Conservation (phyloP, 345 rosid species). For the Populus deltoides region DNA sequence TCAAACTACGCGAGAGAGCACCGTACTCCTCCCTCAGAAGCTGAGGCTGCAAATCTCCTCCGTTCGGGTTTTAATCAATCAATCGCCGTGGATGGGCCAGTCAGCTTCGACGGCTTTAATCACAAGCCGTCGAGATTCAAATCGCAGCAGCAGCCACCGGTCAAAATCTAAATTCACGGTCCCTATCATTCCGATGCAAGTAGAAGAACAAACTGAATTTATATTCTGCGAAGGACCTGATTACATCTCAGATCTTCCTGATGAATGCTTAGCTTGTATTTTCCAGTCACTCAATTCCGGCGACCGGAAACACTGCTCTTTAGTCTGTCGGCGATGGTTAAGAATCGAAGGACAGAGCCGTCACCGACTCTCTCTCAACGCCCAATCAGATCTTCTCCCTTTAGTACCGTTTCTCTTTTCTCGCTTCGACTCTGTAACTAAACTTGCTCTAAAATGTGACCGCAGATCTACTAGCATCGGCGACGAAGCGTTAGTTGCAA, state of each 20-base stretch:
- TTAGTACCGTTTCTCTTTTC: constrained; percentile 53
- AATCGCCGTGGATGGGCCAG: constrained; percentile 64
- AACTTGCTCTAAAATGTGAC: constrained; percentile 81
- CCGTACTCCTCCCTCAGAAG: background rate
- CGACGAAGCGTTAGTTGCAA: constrained; percentile 64
- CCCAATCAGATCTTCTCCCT: constrained; percentile 56
- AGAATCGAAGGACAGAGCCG: constrained; percentile 80
- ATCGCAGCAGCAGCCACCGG: constrained; percentile 30
- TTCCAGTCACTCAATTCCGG: constrained; percentile 60
- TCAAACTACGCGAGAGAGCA: background rate
- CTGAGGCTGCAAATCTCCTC: constrained; percentile 3
- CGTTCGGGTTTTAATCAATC: constrained; percentile 1
- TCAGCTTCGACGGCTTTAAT: constrained; percentile 56
- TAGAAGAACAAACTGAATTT: constrained; percentile 21
- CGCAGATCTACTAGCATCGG: constrained; percentile 69
- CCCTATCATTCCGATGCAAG: constrained; percentile 30
- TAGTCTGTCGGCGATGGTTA: constrained; percentile 76
- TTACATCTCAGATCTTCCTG: constrained; percentile 62
- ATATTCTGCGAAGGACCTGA: constrained; percentile 29
- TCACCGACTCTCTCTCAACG: constrained; percentile 73
- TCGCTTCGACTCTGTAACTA: constrained; percentile 81
- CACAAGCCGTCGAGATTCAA: constrained; percentile 37
- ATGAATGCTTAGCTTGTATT: constrained; percentile 74
- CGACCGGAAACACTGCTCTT: constrained; percentile 65
- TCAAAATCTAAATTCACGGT: constrained; percentile 30